phyloP scores from a whole-genome alignment of 2,329 filamentous ascomycete genomes.

The Coniochaeta ligniaria region DNA sequence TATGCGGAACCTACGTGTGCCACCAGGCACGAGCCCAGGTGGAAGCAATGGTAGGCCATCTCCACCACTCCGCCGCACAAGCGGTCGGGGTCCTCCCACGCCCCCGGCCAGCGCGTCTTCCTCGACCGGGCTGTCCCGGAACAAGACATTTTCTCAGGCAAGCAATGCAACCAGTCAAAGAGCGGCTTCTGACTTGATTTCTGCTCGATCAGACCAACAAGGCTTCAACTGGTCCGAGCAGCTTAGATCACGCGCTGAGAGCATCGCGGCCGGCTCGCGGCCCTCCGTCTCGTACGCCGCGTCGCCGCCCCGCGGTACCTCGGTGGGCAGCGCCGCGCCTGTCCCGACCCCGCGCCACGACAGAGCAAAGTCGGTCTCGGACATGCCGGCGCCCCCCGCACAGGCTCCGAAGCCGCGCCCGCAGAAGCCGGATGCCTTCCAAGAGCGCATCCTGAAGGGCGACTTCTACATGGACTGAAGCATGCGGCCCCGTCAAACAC shows the following conservation, averaged over 20 bases:
- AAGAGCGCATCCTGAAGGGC: slow-evolving; percentile 94
- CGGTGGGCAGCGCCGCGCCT: slow-evolving; percentile 13
- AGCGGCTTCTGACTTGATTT: slow-evolving; percentile 59
- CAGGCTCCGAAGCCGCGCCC: slow-evolving; percentile 43
- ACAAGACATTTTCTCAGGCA: slow-evolving; percentile 43
- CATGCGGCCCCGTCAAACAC: background rate
- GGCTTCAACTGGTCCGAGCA: slow-evolving; percentile 98
- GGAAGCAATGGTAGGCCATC: slow-evolving; percentile 54
- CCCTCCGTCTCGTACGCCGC: slow-evolving; percentile 51
- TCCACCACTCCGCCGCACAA: slow-evolving; percentile 22
- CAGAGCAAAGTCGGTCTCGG: slow-evolving; percentile 62
- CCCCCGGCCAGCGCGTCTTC: slow-evolving; percentile 25
- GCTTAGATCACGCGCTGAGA: slow-evolving; percentile 85
- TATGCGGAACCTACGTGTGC: slow-evolving; percentile 59
- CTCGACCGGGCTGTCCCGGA: slow-evolving; percentile 25
- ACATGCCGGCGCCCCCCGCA: slow-evolving; percentile 50
- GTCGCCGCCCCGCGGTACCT: slow-evolving; percentile 33
- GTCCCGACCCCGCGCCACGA: slow-evolving; percentile 39
- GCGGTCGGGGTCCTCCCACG: slow-evolving; percentile 16
- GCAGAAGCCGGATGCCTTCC: slow-evolving; percentile 84
- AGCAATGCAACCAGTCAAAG: slow-evolving; percentile 48
- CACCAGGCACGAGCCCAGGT: slow-evolving; percentile 46
- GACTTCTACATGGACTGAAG: slow-evolving; percentile 94
- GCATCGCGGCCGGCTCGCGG: slow-evolving; percentile 48
- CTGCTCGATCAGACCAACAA: slow-evolving; percentile 72